phyloP scores from a whole-genome alignment of 2,329 filamentous ascomycete species.

The Sporothrix variecibatus region DNA sequence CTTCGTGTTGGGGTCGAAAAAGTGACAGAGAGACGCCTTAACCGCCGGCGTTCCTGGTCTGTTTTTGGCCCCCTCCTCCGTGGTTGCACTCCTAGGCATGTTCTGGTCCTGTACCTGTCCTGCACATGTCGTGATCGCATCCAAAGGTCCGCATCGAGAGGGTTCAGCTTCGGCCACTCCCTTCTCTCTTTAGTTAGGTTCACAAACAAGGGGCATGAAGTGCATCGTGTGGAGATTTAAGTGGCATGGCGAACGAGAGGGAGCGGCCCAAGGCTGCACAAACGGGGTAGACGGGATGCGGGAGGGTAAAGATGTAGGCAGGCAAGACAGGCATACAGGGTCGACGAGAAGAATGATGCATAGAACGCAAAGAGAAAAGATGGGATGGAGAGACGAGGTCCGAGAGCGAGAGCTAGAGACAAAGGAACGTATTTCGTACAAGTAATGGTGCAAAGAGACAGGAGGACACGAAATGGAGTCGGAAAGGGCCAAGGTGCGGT shows the following conservation, averaged over 20 bases:
- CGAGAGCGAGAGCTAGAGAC: not conserved
- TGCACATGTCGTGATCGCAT: conserved; percentile 2
- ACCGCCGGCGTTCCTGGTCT: not conserved
- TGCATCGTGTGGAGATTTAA: not conserved
- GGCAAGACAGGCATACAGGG: not conserved
- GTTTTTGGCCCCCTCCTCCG: not conserved
- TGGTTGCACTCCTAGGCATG: not conserved
- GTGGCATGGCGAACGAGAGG: not conserved
- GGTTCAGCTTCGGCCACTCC: not conserved
- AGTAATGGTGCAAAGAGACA: not conserved
- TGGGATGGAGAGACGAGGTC: not conserved
- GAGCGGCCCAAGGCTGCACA: not conserved
- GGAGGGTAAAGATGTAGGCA: not conserved
- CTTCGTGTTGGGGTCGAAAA: not conserved
- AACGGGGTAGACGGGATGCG: not conserved
- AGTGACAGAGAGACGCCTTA: not conserved
- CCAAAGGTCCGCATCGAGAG: not conserved
- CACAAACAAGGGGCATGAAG: not conserved
- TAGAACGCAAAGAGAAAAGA: not conserved
- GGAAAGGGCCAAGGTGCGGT: not conserved
- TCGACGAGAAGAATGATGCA: not conserved
- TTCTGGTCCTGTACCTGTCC: not conserved
- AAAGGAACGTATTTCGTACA: not conserved
- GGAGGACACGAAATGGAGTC: not conserved
- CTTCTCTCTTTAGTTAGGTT: not conserved